A percentile compares a stretch with the other conserved stretches of the same genome.
Evolutionary conservation across 2,329 filamentous ascomycete species (phyloP).

Genomic region (Pseudohalonectria lignicola): DNA sequence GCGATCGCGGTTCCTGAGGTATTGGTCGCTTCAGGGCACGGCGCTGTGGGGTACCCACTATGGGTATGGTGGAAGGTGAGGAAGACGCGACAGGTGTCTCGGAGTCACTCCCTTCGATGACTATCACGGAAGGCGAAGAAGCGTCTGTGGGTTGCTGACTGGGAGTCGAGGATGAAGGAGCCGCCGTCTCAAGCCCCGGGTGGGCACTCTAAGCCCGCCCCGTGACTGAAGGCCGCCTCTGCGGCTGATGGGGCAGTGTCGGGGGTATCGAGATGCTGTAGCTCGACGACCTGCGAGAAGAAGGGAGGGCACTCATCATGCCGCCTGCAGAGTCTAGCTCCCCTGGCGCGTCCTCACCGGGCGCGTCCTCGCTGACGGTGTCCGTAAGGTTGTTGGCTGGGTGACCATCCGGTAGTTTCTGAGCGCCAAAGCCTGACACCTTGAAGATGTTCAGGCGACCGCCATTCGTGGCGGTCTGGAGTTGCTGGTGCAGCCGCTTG

Average conservation of each 20-base stretch:
- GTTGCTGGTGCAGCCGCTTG: conserved; percentile 51
- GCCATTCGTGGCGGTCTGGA: conserved; percentile 55
- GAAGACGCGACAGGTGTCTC: too few species aligned
- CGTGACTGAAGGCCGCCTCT: conserved; percentile 34
- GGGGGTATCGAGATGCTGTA: conserved; percentile 29
- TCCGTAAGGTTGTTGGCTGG: conserved; percentile 29
- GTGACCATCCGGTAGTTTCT: conserved; percentile 40
- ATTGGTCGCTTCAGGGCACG: too few species aligned
- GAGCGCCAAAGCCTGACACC: conserved; percentile 44
- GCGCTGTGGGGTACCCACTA: too few species aligned
- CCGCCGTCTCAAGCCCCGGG: too few species aligned
- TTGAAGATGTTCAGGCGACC: conserved; percentile 56
- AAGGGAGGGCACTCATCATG: conserved; percentile 20
- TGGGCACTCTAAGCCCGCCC: conserved; percentile 28
- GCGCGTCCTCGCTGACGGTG: conserved; percentile 44
- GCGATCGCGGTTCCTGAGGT: too few species aligned
- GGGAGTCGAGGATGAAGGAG: too few species aligned
- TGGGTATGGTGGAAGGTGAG: too few species aligned
- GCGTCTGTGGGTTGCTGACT: too few species aligned
- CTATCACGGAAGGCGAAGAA: too few species aligned
- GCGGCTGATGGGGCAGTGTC: conserved; percentile 6
- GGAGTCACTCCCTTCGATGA: too few species aligned
- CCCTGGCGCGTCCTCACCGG: conserved; percentile 43
- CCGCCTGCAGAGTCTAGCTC: conserved; percentile 15
- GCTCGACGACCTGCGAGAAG: conserved; percentile 29